Percentiles rank a stretch among this genome's conserved stretches.
These are phyloP conservation scores for Arabidopsis suecica DNA, from an alignment of 345 rosid species.

Conservation along the genomic window DNA sequence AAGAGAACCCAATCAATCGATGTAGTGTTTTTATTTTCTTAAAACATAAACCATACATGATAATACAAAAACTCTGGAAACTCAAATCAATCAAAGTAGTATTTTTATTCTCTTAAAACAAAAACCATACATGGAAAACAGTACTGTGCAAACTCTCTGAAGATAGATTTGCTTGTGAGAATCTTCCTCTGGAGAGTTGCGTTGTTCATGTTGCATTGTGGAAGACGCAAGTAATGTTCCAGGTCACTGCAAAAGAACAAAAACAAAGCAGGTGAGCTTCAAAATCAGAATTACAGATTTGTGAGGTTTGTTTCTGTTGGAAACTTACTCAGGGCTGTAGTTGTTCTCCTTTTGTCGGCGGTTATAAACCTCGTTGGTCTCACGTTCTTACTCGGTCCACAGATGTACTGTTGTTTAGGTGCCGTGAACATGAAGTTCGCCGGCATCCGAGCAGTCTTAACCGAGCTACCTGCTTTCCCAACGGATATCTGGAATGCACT, in stretches of 20 bases:
- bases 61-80: neutral
- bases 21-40: slow-evolving; percentile 17
- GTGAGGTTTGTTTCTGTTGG: neutral
- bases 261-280: slow-evolving; percentile 25
- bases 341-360: slow-evolving; percentile 62
- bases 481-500: slow-evolving; percentile 62
- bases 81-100: neutral
- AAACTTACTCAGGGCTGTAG: slow-evolving; percentile 77
- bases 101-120: slow-evolving; percentile 2
- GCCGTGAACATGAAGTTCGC: slow-evolving; percentile 55
- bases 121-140: neutral
- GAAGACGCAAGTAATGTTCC: slow-evolving; percentile 72
- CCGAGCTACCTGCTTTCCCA: slow-evolving; percentile 57
- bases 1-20: slow-evolving; percentile 13
- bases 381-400: slow-evolving; percentile 72
- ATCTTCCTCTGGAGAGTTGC: neutral
- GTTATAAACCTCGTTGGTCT: slow-evolving; percentile 58
- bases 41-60: neutral
- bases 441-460: slow-evolving; percentile 56
- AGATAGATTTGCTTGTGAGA: slow-evolving; percentile 19
- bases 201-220: slow-evolving; percentile 33
- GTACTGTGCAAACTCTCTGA: neutral
- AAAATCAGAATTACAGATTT: neutral
- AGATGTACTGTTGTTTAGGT: slow-evolving; percentile 76
- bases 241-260: slow-evolving; percentile 69